Percentiles rank a stretch among this genome's conserved stretches.
Evolutionary conservation across 2,329 filamentous ascomycete species (phyloP).

Genomic region (Colletotrichum lentis): DNA sequence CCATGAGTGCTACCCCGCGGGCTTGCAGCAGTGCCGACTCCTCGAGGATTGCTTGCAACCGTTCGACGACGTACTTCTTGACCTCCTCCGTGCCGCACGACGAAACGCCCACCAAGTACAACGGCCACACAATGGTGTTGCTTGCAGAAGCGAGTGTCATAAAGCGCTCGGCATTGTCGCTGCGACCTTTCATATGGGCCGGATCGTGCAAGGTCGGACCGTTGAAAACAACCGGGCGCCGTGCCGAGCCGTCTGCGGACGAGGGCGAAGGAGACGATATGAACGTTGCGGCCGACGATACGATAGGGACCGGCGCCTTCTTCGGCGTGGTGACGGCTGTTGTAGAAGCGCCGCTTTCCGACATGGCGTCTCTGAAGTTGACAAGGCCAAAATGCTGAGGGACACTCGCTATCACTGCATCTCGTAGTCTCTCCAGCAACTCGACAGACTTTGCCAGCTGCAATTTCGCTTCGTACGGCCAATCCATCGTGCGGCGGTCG

Average conservation of each 20-base stretch:
- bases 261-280: slow-evolving; percentile 42
- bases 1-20: slow-evolving; percentile 52
- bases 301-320: slow-evolving; percentile 45
- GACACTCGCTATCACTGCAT: slow-evolving; percentile 56
- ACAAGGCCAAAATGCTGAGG: slow-evolving; percentile 61
- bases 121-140: slow-evolving; percentile 60
- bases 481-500: slow-evolving; percentile 37
- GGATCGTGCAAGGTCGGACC: slow-evolving; percentile 53
- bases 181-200: slow-evolving; percentile 47
- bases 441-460: slow-evolving; percentile 50
- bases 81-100: slow-evolving; percentile 53
- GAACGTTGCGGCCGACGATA: slow-evolving; percentile 43
- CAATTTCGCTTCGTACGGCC: slow-evolving; percentile 46
- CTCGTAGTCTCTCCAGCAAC: slow-evolving; percentile 51
- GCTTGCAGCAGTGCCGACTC: slow-evolving; percentile 59
- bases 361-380: slow-evolving; percentile 49
- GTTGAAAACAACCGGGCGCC: slow-evolving; percentile 12
- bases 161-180: slow-evolving; percentile 54
- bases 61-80: slow-evolving; percentile 54
- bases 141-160: slow-evolving; percentile 59
- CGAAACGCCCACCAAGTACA: slow-evolving; percentile 59
- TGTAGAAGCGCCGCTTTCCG: slow-evolving; percentile 39
- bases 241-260: slow-evolving; percentile 26
- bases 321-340: slow-evolving; percentile 45
- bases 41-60: slow-evolving; percentile 55